Evolutionary conservation across 106 monocot genomes (phyloP), one percentile per base, ranked within the genome.

Genomic region (Alisma plantagoaquatica): DNA sequence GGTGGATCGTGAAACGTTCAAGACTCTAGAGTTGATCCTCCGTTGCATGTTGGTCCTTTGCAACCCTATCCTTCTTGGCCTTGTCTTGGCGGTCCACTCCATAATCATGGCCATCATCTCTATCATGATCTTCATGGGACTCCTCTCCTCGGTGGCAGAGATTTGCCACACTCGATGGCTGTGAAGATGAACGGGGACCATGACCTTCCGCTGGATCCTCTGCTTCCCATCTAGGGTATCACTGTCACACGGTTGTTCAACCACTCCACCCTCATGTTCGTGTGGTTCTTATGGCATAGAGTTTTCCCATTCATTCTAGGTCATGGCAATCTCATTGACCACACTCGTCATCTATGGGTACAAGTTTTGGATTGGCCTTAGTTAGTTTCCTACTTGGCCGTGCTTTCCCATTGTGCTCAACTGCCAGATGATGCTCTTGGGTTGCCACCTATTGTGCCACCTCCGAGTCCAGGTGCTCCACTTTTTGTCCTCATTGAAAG

Each of bases 231-330:
- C 68, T 6, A 46, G 71, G 23, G 26, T 81, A 18, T 50, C 72
- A n/a, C 51, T 55, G 50, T 54, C 77, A 77, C 56, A 63, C 73
- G 4, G 67, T n/a, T n/a, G n/a, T n/a, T n/a, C n/a, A n/a, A n/a
- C n/a, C n/a, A n/a, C n/a, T n/a, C n/a, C n/a, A n/a, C 64, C 6
- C 51, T 68, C 2, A 38, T 87, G 22, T 71, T 70, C 54, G 81
- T 77, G 81, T 77, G 74, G 10, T 87, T 87, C 62, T 64, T 87
- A 21, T 87, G 86, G 86, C 80, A n/a, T 87, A 27, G 86, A 87
- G 56, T 87, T 87, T 74, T 87, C 86, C 9, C 81, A 87, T 49
- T 77, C 77, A 17, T 74, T 87, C 60, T 81, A 87, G 74, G 81
- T 87, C 9, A 60, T 71, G n/a, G 86, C 77, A 17, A 81, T 87